phyloP scores from a whole-genome alignment of 495 filamentous ascomycete genomes.

The Parathielavia hyrcaniae region DNA sequence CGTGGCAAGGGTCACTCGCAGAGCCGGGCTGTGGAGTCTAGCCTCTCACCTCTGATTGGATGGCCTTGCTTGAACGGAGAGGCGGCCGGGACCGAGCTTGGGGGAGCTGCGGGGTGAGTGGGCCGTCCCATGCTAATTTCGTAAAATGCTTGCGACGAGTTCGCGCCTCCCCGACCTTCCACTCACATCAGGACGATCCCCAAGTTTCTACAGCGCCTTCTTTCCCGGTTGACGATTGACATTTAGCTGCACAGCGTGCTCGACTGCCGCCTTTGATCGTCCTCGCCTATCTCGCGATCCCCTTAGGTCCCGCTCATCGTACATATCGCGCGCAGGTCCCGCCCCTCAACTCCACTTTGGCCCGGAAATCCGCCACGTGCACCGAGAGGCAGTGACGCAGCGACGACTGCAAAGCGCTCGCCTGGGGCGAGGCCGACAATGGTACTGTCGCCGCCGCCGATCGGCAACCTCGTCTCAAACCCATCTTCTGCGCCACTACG shows the following conservation, averaged over 20 bases:
- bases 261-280: not conserved
- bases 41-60: no score
- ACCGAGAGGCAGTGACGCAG: no score
- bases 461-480: conserved; percentile 16
- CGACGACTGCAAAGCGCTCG: not conserved
- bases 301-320: not conserved
- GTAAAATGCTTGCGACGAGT: not conserved
- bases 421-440: conserved; percentile 9
- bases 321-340: not conserved
- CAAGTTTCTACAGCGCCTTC: no score
- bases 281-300: not conserved
- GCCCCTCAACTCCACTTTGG: not conserved
- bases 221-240: no score
- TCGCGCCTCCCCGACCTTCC: not conserved
- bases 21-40: no score
- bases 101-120: not conserved
- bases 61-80: no score
- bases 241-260: no score
- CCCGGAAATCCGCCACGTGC: not conserved
- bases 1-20: no score
- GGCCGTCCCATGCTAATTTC: not conserved
- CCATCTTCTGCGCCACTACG: conserved; percentile 5
- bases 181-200: not conserved
- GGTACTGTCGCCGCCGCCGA: conserved; percentile 15
- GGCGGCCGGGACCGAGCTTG: no score